These are phyloP conservation scores for Trifolium subterraneum DNA, from an alignment of 306 rosid genomes.

Conservation along the genomic window DNA sequence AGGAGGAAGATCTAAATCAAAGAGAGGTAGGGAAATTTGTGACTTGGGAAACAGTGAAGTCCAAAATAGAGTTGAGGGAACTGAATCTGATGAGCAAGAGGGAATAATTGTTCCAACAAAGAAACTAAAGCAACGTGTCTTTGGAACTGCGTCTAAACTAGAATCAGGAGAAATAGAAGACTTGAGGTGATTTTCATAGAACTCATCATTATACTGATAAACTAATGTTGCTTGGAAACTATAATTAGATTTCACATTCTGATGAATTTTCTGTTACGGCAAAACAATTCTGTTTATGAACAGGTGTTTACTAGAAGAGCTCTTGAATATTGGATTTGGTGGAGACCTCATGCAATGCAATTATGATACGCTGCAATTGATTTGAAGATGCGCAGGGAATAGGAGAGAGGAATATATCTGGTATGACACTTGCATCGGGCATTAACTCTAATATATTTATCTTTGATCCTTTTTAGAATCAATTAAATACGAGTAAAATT, in stretches of 20 bases:
- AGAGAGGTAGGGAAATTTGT: neutral
- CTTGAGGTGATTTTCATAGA: neutral
- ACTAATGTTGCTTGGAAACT: too few species aligned
- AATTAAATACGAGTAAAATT: too few species aligned
- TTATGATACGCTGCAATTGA: too few species aligned
- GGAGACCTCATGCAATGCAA: neutral
- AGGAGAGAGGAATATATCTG: too few species aligned
- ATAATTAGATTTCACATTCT: neutral
- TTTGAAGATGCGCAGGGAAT: too few species aligned
- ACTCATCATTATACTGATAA: neutral
- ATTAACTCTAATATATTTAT: too few species aligned
- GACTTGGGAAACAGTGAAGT: too few species aligned
- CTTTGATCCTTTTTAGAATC: too few species aligned
- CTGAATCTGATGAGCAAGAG: neutral
- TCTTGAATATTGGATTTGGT: constrained; percentile 14
- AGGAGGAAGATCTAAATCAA: neutral
- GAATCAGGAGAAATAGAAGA: neutral
- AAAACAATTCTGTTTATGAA: neutral
- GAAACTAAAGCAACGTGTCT: neutral
- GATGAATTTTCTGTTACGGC: neutral
- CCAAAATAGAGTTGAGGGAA: neutral
- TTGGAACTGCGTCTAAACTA: neutral
- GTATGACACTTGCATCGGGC: too few species aligned
- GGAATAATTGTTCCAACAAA: neutral
- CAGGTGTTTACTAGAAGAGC: neutral